Evolutionary conservation across 306 rosid species (phyloP).

Genomic region (Fragaria vesca): DNA sequence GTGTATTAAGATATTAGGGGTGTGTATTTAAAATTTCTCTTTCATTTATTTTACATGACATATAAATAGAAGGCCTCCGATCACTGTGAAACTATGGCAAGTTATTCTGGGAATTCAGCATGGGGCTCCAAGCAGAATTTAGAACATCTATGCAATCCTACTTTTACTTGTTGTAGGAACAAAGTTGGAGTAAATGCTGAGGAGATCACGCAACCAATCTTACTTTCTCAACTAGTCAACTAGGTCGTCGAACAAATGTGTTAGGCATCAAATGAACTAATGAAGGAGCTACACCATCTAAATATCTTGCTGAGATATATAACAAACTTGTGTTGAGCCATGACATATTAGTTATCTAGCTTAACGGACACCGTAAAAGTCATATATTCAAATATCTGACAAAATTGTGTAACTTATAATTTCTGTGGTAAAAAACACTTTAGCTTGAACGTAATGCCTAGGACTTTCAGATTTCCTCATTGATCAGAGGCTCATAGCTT

Average conservation of each 20-base stretch:
- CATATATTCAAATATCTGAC: too few relatives aligned
- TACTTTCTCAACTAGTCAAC: neutral
- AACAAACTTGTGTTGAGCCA: too few relatives aligned
- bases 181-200: constrained; percentile 4
- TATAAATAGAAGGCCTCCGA: neutral
- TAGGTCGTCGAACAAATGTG: neutral
- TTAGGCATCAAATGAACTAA: too few relatives aligned
- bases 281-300: neutral
- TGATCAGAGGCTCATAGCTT: constrained; percentile 1
- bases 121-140: neutral
- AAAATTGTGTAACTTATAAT: too few relatives aligned
- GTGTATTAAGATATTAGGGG: too few relatives aligned
- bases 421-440: too few relatives aligned
- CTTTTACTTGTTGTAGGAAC: neutral
- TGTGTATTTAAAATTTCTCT: too few relatives aligned
- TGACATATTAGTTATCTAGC: too few relatives aligned
- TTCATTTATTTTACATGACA: neutral
- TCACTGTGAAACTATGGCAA: neutral
- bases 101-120: neutral
- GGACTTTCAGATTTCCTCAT: neutral
- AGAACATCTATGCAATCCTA: neutral
- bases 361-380: too few relatives aligned
- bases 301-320: neutral
- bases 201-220: neutral
- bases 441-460: too few relatives aligned